phyloP scores from a whole-genome alignment of 1,284 basidiomycete species.

The Pholiota adiposa region DNA sequence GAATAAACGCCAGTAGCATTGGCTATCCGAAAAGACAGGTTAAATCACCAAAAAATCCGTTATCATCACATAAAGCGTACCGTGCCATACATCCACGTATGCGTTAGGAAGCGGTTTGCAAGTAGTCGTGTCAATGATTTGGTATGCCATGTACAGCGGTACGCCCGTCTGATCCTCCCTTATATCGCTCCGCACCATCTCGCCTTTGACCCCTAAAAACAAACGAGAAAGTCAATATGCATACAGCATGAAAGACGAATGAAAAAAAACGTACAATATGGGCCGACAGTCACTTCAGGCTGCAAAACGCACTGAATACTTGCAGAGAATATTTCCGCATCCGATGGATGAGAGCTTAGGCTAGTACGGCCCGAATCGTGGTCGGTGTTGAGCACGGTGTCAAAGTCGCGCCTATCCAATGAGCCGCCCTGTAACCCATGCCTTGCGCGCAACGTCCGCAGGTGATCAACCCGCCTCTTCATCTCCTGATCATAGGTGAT shows the following conservation, averaged over 20 bases:
- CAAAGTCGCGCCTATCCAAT: conserved; percentile 4
- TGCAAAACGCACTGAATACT: conserved; percentile 9
- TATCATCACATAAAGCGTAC: neutral
- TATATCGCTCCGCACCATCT: neutral
- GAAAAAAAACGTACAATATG: conserved; percentile 8
- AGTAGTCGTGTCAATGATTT: conserved; percentile 2
- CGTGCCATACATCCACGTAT: conserved; percentile 6
- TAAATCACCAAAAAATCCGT: too few species aligned
- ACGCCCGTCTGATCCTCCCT: neutral
- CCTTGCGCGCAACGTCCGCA: conserved; percentile 1
- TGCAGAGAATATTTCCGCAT: conserved; percentile 3
- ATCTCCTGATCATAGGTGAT: neutral
- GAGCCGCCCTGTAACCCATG: neutral
- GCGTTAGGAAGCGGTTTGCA: neutral
- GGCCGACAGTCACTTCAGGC: conserved; percentile 12
- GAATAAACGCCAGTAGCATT: conserved; percentile 8
- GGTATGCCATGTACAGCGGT: conserved; percentile 4
- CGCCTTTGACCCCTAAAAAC: conserved; percentile 3
- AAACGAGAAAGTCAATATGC: neutral
- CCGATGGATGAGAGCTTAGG: neutral
- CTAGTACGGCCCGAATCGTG: conserved; percentile 7
- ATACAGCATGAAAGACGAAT: neutral
- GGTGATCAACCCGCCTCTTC: neutral
- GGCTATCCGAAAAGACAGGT: neutral
- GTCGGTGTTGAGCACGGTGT: conserved; percentile 7